Conservation (phyloP, 1,284 basidiomycete species). For the Pascua guehoae region DNA sequence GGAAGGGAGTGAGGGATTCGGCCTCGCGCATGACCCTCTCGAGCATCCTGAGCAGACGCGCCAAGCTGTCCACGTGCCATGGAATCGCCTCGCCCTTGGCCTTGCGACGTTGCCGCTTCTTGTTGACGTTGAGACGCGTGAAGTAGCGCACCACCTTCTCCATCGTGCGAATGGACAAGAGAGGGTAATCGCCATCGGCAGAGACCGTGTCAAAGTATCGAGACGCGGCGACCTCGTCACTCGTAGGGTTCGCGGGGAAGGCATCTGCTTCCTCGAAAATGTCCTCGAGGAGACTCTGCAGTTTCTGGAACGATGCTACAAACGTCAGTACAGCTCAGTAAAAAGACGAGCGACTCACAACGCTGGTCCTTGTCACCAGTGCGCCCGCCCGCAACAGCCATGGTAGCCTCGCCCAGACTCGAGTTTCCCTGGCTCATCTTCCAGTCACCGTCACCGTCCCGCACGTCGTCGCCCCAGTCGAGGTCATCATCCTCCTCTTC, state of each 20-base stretch:
- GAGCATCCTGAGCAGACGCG: conserved; percentile 66
- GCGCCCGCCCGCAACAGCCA: conserved; percentile 21
- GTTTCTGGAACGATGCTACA: conserved; percentile 67
- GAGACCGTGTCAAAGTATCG: conserved; percentile 67
- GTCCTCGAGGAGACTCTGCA: conserved; percentile 69
- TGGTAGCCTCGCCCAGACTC: neutral
- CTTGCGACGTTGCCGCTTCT: conserved; percentile 16
- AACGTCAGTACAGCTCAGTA: conserved; percentile 1
- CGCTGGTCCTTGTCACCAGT: conserved; percentile 72
- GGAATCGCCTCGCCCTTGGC: conserved; percentile 14
- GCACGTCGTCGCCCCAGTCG: conserved; percentile 31
- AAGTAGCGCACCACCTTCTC: conserved; percentile 56
- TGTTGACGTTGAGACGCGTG: conserved; percentile 22
- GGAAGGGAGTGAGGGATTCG: conserved; percentile 69
- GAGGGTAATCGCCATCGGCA: conserved; percentile 57
- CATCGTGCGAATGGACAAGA: conserved; percentile 60
- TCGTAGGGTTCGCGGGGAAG: conserved; percentile 62
- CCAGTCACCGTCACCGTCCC: conserved; percentile 35
- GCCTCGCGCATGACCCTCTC: conserved; percentile 70
- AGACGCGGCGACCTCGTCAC: conserved; percentile 52
- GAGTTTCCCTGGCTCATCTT: conserved; percentile 17
- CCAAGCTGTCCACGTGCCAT: conserved; percentile 59
- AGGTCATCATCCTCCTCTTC: conserved; percentile 33
- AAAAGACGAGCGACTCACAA: conserved; percentile 51
- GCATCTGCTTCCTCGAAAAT: conserved; percentile 84